Base-by-base conservation (phyloP, 2,329 filamentous ascomycete species). In the Hymenoscyphus occultus region DNA sequence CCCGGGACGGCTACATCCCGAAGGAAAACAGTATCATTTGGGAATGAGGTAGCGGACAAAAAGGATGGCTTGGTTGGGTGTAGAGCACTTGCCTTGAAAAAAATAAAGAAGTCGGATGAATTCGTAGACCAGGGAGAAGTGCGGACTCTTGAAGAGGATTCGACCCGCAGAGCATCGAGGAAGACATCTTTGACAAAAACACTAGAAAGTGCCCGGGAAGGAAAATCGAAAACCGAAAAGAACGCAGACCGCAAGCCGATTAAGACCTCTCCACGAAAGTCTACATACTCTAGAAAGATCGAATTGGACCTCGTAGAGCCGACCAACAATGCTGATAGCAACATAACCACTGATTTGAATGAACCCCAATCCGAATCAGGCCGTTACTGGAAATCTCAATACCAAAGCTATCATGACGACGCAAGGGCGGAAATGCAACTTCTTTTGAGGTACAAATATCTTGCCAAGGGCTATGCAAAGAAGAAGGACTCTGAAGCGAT, bases 301-400 rank as follows among this genome's bases (percentile, higher is more conserved):
- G 68, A 68, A 16, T 14, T 68, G 19, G 35, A 65, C 56, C 64
- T 72, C 56, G 35, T 63, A 12, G 45, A 62, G 16, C 35, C 64
- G n/a, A 77, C 78, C 45, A 74, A 77, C 40, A 64, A 70, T 35
- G 79, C 78, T 70, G 83, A 86, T 61, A 81, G 83, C 63, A 89
- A 92, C 71, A 78, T 87, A 64, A 92, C 90, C 0, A 78, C 88
- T 59, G 90, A 93, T 71, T 78, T 92, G 59, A 89, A 89, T 68
- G 87, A 91, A 71, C 90, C 91, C 6, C 85, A 87, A 68, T 92
- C 90, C 1, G 84, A 89, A 65, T 92, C 90, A 3, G 90, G 90
- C 6, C 87, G 84, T 71, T 93, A 90, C 77, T 94, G 91, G 91
- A 93, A 93, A 77, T 83, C 85, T 31, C 86, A 92, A 73, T 93